Base-by-base conservation (phyloP, 371 early-diverging fungal species). In the Lichtheimia ramosa region DNA sequence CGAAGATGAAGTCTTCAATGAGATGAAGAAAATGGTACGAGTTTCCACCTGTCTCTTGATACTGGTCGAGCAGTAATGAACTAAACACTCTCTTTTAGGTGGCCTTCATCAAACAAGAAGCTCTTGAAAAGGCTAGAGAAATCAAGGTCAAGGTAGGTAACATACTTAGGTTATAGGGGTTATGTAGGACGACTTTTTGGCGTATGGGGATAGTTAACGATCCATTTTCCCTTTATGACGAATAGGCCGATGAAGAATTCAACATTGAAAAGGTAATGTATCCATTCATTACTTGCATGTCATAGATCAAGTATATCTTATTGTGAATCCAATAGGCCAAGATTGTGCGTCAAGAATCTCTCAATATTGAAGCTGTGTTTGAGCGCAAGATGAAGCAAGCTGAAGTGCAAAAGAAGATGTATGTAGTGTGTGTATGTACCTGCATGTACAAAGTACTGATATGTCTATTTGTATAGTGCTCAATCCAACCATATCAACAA, bases 31-130 rank as follows among this genome's bases (percentile, higher is more conserved):
- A 81, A 92, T 92, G 95, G 95, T 85, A 72, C 24, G 53, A 20
- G 5, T 46, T 39, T 43, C 43, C 34, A 27, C 20, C 34, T 10
- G 6, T 2, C 34, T 34, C 2, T 8, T 34, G 34, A 34, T 10
- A 34, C 6, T 8, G 34, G 5, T 0, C 27, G 10, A 34, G 34
- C 34, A 34, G 34, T 34, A 34, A 34, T 34, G 34, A 8, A 8
- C 34, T 34, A 34, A 34, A 34, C 34, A 13, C 40, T 49, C 28
- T 52, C 25, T 16, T 56, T 5, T 75, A 89, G 90, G 82, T 93
- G 59, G 89, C 92, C 40, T 98, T 98, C 82, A 97, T 98, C 83
- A 93, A 91, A 74, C 97, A 97, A 77, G 99, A 98, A 77, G 98
- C 99, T 15, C 73, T 92, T 23, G 98, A 98, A 73, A 98, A 98